Evolutionary conservation across 306 rosid species (phyloP), one percentile per base, ranked within the genome.

Genomic region (Cucumis hystrix): DNA sequence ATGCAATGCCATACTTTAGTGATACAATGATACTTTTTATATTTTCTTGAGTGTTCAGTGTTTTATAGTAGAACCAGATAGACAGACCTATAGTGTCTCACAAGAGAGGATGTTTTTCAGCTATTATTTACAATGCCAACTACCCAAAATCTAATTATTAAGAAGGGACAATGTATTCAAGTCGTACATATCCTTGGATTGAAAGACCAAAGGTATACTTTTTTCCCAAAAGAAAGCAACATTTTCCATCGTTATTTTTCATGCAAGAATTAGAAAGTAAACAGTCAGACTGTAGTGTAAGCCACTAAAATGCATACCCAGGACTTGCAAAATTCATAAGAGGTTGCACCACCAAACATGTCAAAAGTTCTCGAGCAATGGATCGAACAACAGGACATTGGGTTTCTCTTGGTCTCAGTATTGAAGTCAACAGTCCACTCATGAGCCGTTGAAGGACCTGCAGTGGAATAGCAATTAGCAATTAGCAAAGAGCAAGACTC

Each of bases 301-400:
- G 43, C 30, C 83, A 79, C 58, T 79, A 60, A 84, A 74, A 80
- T 84, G 83, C 96, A 69, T 92, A 96, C 99, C 93, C 96, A 74
- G 99, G 99, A 84, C 94, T 87, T 40, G 98, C 98, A 25, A 92
- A 88, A 84, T 87, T 85, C 89, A 96, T 86, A 83, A 96, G 79
- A 76, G 99, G 98, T 82, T 92, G 98, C 78, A 92, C 79, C 64
- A 92, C 97, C 89, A 96, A 86, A 85, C 93, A 91, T 77, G 98
- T 89, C 84, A 96, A 75, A 60, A 96, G 84, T 83, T 96, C 99
- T 77, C 97, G 90, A 67, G 99, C 85, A 35, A 96, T 89, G 55
- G 98, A 91, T 60, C 89, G 91, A 83, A 96, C 68, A 60, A 92
- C 88, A 54, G 99, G 96, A 88, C 89, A 87, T 35, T 88, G 92